Percentiles rank a stretch among this genome's conserved stretches.
These are phyloP conservation scores for Komagataella populi DNA, from an alignment of 805 yeast genomes.

Conservation along the genomic window DNA sequence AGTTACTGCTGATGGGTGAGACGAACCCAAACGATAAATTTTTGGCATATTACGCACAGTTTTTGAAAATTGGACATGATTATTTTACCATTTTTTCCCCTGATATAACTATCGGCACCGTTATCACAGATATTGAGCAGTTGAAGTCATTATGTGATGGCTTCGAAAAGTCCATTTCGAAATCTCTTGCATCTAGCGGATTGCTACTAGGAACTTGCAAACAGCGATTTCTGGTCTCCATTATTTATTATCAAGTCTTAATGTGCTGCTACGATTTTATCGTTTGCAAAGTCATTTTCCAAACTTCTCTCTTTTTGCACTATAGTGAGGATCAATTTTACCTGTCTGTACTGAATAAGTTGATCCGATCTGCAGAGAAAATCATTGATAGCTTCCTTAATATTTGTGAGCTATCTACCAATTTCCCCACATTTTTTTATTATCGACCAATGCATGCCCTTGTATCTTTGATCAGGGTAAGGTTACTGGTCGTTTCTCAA, in stretches of 20 bases:
- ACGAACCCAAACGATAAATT: conserved; percentile 24
- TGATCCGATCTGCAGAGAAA: conserved; percentile 31
- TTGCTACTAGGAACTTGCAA: conserved; percentile 19
- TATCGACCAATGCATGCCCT: conserved; percentile 41
- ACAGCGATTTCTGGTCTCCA: conserved; percentile 24
- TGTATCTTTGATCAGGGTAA: conserved; percentile 30
- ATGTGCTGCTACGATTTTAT: conserved; percentile 39
- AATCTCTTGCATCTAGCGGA: conserved; percentile 25
- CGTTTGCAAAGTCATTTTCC: conserved; percentile 24
- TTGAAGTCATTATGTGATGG: conserved; percentile 19
- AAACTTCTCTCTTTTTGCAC: conserved; percentile 8
- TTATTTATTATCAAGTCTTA: conserved; percentile 34
- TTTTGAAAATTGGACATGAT: conserved; percentile 37
- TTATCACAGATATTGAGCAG: background rate
- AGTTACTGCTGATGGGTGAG: conserved; percentile 20
- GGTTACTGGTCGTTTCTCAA: conserved; percentile 29
- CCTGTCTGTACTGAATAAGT: conserved; percentile 22
- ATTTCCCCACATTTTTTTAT: conserved; percentile 36
- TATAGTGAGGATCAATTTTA: conserved; percentile 16
- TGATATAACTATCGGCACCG: conserved; percentile 3
- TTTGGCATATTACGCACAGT: conserved; percentile 27
- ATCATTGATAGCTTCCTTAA: conserved; percentile 29
- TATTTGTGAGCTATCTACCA: conserved; percentile 22
- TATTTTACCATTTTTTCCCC: conserved; percentile 26
- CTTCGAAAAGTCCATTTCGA: conserved; percentile 27